phyloP scores from a whole-genome alignment of 1,284 basidiomycete genomes.

The Coniferiporia sulphurascens region DNA sequence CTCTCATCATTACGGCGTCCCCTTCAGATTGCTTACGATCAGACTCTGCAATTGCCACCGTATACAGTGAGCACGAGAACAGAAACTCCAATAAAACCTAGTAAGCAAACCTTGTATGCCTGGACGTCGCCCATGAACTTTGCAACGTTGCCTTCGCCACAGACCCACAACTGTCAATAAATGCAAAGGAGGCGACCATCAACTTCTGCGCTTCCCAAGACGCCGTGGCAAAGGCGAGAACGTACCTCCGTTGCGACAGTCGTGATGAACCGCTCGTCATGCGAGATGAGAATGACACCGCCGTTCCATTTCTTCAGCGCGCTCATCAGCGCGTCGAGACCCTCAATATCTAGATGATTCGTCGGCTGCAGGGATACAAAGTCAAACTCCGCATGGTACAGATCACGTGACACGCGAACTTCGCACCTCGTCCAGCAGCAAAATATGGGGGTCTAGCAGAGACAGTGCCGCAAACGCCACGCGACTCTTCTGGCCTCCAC shows the following conservation, averaged over 20 bases:
- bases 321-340: constrained; percentile 92
- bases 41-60: constrained; percentile 45
- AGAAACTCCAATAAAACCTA: constrained; percentile 1
- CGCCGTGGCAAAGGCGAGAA: background rate
- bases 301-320: constrained; percentile 91
- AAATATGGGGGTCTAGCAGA: constrained; percentile 81
- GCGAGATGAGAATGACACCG: constrained; percentile 91
- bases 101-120: constrained; percentile 77
- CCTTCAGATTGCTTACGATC: constrained; percentile 76
- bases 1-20: constrained; percentile 5
- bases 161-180: constrained; percentile 74
- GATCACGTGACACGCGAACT: constrained; percentile 20
- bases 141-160: constrained; percentile 76
- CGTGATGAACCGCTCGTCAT: constrained; percentile 92
- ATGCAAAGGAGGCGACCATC: constrained; percentile 4
- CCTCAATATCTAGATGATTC: constrained; percentile 97
- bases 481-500: constrained; percentile 95
- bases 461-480: constrained; percentile 95
- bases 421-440: constrained; percentile 82
- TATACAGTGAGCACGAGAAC: constrained; percentile 7
- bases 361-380: constrained; percentile 63
- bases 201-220: background rate
- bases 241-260: constrained; percentile 72
- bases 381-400: background rate
- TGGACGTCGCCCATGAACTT: constrained; percentile 91